Percentiles rank a stretch among this genome's conserved stretches.
phyloP scores from a whole-genome alignment of 257 asterid species.

The Primulina huaijiensis region DNA sequence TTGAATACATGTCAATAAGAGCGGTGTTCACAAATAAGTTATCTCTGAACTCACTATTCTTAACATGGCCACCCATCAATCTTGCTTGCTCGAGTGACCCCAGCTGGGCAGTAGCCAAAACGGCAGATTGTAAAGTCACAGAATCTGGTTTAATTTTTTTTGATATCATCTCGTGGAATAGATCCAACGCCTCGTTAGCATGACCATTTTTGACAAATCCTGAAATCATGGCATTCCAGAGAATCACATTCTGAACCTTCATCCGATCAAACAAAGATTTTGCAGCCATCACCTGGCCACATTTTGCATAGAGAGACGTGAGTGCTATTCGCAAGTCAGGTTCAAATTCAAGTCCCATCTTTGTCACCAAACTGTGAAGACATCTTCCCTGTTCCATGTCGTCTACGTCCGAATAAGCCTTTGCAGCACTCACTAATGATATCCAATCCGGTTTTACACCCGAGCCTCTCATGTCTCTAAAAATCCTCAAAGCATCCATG shows the following conservation, averaged over 20 bases:
- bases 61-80: constrained; percentile 43
- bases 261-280: constrained; percentile 42
- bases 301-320: constrained; percentile 53
- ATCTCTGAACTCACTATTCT: constrained; percentile 26
- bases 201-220: constrained; percentile 62
- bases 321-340: constrained; percentile 51
- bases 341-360: constrained; percentile 48
- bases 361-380: constrained; percentile 48
- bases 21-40: constrained; percentile 42
- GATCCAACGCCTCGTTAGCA: constrained; percentile 50
- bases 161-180: constrained; percentile 45
- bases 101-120: constrained; percentile 50
- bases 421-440: constrained; percentile 47
- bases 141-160: constrained; percentile 40
- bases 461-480: constrained; percentile 47
- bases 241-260: constrained; percentile 33
- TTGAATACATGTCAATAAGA: constrained; percentile 59
- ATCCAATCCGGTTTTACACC: constrained; percentile 53
- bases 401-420: constrained; percentile 53
- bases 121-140: constrained; percentile 48
- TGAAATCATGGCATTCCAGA: constrained; percentile 66
- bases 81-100: constrained; percentile 65
- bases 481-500: constrained; percentile 47
- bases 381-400: constrained; percentile 54
- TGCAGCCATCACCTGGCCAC: constrained; percentile 47